Base-by-base conservation (phyloP, 495 filamentous ascomycete species). In the Aspergillus leporis region DNA sequence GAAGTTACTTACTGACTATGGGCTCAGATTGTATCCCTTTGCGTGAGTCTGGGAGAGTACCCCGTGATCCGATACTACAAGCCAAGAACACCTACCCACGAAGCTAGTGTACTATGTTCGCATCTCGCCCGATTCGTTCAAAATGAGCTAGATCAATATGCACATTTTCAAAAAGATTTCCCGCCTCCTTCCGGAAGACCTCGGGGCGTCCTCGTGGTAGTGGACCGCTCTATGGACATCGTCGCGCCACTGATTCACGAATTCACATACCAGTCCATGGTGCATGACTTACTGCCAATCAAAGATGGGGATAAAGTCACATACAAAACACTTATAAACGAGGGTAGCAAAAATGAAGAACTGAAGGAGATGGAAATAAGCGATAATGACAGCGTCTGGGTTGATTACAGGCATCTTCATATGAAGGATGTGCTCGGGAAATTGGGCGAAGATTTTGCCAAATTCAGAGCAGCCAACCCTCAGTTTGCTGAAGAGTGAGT, bases 201-300 rank as follows among this genome's bases (percentile, higher is more conserved):
- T 16, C 86, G 89, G 51, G 93, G 91, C 14, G 84, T 92, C 7
- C 80, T 98, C 2, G 78, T 96, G 62, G 89, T 98, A 51, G 88
- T 90, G 1, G 94, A 98, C 75, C 84, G 94, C 55, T 90, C 92
- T 12, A 91, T 98, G 87, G 94, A 98, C 69, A 66, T 97, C 1
- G 85, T 87, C 68, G 83, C 94, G 18, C 95, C 94, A 6, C 67
- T 97, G 10, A 55, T 98, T 10, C 94, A 98, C 72, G 94, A 98
- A 66, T 98, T 98, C 66, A 98, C 95, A 10, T 98, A 97, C 69
- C 94, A 98, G 72, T 91, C 93, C 28, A 98, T 98, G 93, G 92
- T 90, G 18, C 90, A 96, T 68, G 94, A 98, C 71, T 72, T 98
- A 25, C 76, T 98, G 6, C 89, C 88, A 0, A 89, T 98, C 52